Base-by-base conservation (phyloP, 176 grass and related monocot species). In the Ensete glaucum region DNA sequence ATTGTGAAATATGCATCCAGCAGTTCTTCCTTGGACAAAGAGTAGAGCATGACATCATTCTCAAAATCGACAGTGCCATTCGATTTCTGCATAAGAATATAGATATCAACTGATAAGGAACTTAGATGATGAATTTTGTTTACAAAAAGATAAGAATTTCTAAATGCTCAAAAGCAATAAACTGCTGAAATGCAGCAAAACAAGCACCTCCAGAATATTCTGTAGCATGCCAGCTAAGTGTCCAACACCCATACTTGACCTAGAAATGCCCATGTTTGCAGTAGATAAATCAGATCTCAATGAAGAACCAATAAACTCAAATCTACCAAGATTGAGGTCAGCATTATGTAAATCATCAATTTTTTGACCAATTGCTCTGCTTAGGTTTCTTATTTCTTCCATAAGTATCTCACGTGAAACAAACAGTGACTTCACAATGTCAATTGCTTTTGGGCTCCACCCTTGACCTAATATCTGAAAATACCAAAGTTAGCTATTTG, bases 1-100 rank as follows among this genome's bases (percentile, higher is more conserved):
- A 97, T 78, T 65, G 59, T 90, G 53, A 88, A 77, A 90, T 87
- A 92, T 75, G 88, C 67, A 64, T 92, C 85, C 64, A 88, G 69
- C 29, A 92, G 29, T 26, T 92, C 93, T 76, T 90, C 89, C 77
- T 86, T 92, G 1, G 89, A 92, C 76, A 96, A 80, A 70, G 87
- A 86, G 76, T 88, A 81, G 23, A 92, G 53, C 79, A 88, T 64
- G 54, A 85, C 69, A 83, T 92, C 87, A 70, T 84, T 84, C 53
- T 77, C 84, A 55, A 83, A 76, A 62, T 86, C 79, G 74, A 79
- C 70, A 74, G 76, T 50, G 56, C 59, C 71, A 84, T 92, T 81
- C 71, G 90, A 83, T 82, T 74, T 90, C 90, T 97, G 90, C 69
- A 87, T 52, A 56, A 82, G 74, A 77, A 73, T 57, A 52, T 17